Evolutionary conservation across 108 stramenopile genomes (phyloP).

Genomic region (Fragilaria crotonensis): DNA sequence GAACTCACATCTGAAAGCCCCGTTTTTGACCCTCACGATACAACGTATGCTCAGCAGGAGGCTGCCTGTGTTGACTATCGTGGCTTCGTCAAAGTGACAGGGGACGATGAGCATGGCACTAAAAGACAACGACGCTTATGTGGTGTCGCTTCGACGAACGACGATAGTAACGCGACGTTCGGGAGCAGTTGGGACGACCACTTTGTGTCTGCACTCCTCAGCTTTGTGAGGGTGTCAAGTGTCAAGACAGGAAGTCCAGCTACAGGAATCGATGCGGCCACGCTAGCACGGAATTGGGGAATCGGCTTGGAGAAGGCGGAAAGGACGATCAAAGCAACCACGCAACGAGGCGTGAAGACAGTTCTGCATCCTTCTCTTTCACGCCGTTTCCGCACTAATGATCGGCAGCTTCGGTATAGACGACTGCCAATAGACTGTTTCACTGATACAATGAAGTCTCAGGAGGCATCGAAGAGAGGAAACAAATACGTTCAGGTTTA

Average conservation of each 20-base stretch:
- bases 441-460: conserved; percentile 14
- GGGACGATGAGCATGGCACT: background rate
- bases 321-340: conserved; percentile 4
- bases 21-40: background rate
- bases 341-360: conserved; percentile 13
- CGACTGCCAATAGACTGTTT: background rate
- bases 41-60: background rate
- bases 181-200: too few relatives aligned
- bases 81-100: background rate
- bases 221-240: background rate
- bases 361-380: conserved; percentile 5
- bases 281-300: background rate
- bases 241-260: background rate
- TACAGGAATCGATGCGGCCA: background rate
- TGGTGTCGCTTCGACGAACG: background rate
- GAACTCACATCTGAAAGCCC: background rate
- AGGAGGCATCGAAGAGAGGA: background rate
- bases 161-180: background rate
- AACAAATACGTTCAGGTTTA: conserved; percentile 15
- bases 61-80: background rate
- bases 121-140: background rate
- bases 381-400: conserved; percentile 8
- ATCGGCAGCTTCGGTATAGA: conserved; percentile 12
- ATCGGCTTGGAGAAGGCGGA: background rate
- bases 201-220: background rate